Conservation (phyloP, 768 basidiomycete genomes). For the Pulveroboletus sp. region DNA sequence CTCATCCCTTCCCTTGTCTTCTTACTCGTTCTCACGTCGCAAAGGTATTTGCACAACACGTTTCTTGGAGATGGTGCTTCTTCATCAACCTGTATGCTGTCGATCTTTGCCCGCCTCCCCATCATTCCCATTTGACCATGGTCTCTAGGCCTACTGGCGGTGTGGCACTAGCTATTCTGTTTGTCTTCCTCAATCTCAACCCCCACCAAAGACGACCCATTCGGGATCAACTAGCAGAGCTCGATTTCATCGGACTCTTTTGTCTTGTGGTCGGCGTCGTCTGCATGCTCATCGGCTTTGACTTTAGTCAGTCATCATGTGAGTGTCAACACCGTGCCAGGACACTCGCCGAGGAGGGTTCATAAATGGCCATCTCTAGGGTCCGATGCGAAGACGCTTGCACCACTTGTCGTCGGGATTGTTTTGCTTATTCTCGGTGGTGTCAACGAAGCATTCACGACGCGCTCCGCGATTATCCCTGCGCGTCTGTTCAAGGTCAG, state of each 20-base stretch:
- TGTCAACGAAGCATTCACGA: conserved; percentile 59
- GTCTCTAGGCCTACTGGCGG: conserved; percentile 62
- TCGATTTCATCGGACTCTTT: conserved; percentile 67
- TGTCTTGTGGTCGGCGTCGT: conserved; percentile 64
- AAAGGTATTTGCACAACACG: conserved; percentile 65
- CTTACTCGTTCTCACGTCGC: too few relatives aligned
- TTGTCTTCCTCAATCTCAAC: conserved; percentile 74
- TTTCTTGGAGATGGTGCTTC: conserved; percentile 79
- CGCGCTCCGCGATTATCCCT: conserved; percentile 68
- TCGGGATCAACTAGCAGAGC: conserved; percentile 53
- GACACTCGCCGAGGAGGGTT: not conserved
- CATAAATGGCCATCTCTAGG: conserved; percentile 33
- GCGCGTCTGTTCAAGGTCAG: conserved; percentile 67
- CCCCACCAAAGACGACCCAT: conserved; percentile 59
- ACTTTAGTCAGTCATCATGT: conserved; percentile 66
- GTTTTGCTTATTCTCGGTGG: conserved; percentile 46
- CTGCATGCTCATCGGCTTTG: conserved; percentile 67
- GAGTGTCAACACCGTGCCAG: conserved; percentile 21
- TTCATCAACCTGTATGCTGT: conserved; percentile 60
- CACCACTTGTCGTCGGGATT: conserved; percentile 53
- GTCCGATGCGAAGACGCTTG: conserved; percentile 56
- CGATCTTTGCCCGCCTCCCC: not conserved
- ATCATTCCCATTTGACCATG: not conserved
- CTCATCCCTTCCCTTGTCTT: too few relatives aligned
- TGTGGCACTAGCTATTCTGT: conserved; percentile 49